These are phyloP conservation scores for Fusarium ambrosium DNA, from an alignment of 2,329 filamentous ascomycete genomes.

Conservation along the genomic window DNA sequence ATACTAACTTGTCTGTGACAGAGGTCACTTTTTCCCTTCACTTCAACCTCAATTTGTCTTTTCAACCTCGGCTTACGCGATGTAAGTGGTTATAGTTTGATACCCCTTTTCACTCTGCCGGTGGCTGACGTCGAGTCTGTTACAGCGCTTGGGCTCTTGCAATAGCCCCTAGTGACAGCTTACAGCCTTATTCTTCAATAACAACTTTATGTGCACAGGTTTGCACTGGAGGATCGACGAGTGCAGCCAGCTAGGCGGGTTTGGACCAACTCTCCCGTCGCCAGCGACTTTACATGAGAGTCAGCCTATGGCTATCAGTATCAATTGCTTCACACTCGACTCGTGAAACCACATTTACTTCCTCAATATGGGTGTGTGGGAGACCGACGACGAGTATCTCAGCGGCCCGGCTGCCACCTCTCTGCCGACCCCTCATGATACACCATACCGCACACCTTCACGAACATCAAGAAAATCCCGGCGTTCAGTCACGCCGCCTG, in stretches of 20 bases:
- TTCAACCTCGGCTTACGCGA: neutral
- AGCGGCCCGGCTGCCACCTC: constrained; percentile 67
- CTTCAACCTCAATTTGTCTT: neutral
- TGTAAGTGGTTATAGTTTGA: neutral
- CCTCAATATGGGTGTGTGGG: constrained; percentile 68
- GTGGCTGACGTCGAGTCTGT: constrained; percentile 17
- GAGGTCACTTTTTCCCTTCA: neutral
- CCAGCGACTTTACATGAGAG: neutral
- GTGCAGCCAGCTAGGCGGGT: neutral
- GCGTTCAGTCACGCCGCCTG: constrained; percentile 76
- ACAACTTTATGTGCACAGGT: constrained; percentile 36
- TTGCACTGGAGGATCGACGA: constrained; percentile 21
- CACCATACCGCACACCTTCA: constrained; percentile 80
- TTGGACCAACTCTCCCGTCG: neutral
- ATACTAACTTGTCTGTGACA: neutral
- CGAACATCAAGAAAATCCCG: constrained; percentile 72
- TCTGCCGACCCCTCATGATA: constrained; percentile 78
- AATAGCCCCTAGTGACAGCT: constrained; percentile 11
- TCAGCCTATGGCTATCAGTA: neutral
- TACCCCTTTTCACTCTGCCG: constrained; percentile 11
- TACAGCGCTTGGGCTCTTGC: constrained; percentile 12
- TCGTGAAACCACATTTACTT: neutral
- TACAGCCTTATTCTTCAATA: constrained; percentile 13
- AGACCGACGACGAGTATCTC: constrained; percentile 73
- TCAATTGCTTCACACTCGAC: neutral